Conservation (phyloP, 2,329 filamentous ascomycete species). For the Aspergillus uvarum region DNA sequence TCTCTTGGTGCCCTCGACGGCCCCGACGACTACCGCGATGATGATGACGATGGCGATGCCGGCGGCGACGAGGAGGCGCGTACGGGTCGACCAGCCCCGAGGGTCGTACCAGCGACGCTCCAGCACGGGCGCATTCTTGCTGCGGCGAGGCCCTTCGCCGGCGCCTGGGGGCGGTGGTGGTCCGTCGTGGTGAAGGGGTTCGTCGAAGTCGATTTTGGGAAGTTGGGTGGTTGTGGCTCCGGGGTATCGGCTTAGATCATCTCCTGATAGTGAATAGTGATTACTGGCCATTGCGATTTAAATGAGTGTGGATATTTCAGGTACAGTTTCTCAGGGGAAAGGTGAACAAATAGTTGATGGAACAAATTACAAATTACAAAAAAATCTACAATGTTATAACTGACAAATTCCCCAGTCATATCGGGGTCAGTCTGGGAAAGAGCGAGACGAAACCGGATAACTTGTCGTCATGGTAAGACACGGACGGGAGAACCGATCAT, state of each 20-base stretch:
- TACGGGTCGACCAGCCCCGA: neutral
- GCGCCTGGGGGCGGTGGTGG: neutral
- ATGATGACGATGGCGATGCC: neutral
- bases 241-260: neutral
- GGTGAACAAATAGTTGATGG: neutral
- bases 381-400: neutral
- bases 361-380: neutral
- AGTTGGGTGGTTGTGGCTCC: neutral
- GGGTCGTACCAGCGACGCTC: neutral
- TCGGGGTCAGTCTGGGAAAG: neutral
- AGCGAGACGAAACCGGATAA: neutral
- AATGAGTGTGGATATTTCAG: neutral
- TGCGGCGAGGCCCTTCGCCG: neutral
- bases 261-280: neutral
- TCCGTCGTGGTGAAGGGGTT: neutral
- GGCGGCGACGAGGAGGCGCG: neutral
- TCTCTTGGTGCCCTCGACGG: conserved; percentile 1
- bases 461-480: neutral
- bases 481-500: neutral
- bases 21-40: conserved; percentile 1
- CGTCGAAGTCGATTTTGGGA: neutral
- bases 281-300: neutral
- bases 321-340: too few relatives aligned
- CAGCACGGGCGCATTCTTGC: neutral
- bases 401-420: neutral